Conservation (phyloP, 208 protist species). For the Leptomonas seymouri region DNA sequence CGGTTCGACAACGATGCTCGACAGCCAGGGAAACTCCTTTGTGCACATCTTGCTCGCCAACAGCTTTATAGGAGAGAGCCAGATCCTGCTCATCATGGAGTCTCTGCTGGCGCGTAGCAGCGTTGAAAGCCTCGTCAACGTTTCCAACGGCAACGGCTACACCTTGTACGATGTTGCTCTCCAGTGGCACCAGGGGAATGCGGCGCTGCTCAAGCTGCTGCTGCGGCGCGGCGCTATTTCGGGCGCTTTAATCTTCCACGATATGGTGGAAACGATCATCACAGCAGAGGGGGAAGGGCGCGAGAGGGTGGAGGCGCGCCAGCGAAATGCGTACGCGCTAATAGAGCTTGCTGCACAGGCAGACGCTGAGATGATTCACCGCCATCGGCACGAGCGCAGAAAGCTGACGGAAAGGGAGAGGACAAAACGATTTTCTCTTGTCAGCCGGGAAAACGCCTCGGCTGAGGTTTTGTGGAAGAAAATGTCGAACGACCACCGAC, state of each 20-base stretch:
- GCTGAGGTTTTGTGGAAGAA: background rate
- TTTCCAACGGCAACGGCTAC: conserved; percentile 24
- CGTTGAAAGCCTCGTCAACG: conserved; percentile 34
- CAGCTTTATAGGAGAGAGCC: conserved; percentile 9
- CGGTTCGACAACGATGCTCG: conserved; percentile 25
- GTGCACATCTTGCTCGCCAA: conserved; percentile 64
- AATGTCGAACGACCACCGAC: background rate
- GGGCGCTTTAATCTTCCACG: conserved; percentile 22
- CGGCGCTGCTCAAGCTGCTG: conserved; percentile 37
- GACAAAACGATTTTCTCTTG: background rate
- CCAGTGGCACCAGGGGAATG: conserved; percentile 16
- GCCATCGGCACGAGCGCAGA: conserved; percentile 6
- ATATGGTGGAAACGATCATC: conserved; percentile 13
- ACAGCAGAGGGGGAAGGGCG: conserved; percentile 21
- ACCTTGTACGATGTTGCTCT: conserved; percentile 56
- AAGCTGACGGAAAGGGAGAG: conserved; percentile 26
- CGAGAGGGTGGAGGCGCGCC: background rate
- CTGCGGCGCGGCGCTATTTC: conserved; percentile 37
- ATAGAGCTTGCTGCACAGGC: background rate
- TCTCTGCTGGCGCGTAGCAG: conserved; percentile 36
- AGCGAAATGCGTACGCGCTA: background rate
- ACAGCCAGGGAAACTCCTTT: conserved; percentile 53
- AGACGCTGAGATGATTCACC: background rate
- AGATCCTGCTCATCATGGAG: conserved; percentile 41
- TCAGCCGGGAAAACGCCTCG: background rate